These are phyloP conservation scores for Lablab purpureus DNA, from an alignment of 306 rosid species.

Conservation along the genomic window DNA sequence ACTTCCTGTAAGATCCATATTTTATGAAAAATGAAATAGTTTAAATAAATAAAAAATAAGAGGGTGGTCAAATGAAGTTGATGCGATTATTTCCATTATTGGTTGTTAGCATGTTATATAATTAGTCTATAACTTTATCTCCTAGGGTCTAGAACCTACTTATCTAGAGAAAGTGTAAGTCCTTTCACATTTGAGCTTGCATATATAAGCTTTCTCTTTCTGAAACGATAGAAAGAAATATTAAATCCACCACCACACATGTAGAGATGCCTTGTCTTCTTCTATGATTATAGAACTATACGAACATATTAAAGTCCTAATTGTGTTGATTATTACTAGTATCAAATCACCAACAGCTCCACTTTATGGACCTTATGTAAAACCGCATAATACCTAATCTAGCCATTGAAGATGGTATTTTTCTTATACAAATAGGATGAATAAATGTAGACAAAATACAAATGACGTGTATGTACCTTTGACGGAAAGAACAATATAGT, in stretches of 20 bases:
- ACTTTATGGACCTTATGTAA: conserved; percentile 1
- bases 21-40: neutral
- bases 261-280: conserved; percentile 29
- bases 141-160: neutral
- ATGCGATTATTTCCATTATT: neutral
- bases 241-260: conserved; percentile 43
- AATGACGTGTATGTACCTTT: conserved; percentile 11
- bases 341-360: conserved; percentile 52
- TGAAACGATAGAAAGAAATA: neutral
- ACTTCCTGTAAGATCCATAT: neutral
- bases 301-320: conserved; percentile 5
- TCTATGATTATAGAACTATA: conserved; percentile 40
- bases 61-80: neutral
- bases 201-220: neutral
- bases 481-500: conserved; percentile 21
- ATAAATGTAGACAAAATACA: neutral
- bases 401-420: conserved; percentile 13
- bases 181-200: neutral
- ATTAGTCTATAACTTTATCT: neutral
- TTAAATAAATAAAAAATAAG: neutral
- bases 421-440: neutral
- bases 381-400: conserved; percentile 26
- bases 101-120: neutral
- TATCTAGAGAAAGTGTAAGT: neutral
- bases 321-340: conserved; percentile 31